phyloP scores from a whole-genome alignment of 371 early-diverging fungal genomes.

The Syncephalis plumigaleata region DNA sequence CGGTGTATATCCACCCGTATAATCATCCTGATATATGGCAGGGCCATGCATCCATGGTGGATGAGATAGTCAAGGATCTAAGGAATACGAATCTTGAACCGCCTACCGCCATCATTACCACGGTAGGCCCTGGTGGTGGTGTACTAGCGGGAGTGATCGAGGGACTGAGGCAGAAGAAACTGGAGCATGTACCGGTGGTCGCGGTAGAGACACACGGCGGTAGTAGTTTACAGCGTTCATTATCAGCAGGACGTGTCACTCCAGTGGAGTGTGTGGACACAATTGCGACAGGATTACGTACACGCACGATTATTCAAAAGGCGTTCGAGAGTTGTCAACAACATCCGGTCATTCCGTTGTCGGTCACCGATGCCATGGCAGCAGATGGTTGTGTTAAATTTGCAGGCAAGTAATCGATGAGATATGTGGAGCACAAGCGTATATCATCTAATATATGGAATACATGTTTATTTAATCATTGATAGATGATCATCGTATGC shows the following conservation, averaged over 20 bases:
- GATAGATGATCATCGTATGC: constrained; percentile 1
- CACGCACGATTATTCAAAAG: not conserved
- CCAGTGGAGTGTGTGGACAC: not conserved
- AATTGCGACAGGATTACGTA: not conserved
- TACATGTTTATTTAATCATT: not conserved
- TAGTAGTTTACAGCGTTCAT: not conserved
- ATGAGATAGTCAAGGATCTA: not conserved
- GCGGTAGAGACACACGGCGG: not conserved
- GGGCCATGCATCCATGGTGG: not conserved
- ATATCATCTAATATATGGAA: not conserved
- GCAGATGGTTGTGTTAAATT: constrained; percentile 1
- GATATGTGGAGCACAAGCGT: too few species aligned
- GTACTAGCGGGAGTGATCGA: not conserved
- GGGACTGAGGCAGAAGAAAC: not conserved
- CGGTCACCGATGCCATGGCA: constrained; percentile 1
- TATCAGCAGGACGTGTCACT: not conserved
- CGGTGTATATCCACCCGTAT: not conserved
- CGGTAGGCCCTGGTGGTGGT: not conserved
- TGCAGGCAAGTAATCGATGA: not conserved
- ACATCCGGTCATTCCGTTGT: not conserved
- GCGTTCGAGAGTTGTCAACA: not conserved
- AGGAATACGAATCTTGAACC: not conserved
- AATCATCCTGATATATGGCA: constrained; percentile 1
- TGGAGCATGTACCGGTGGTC: not conserved
- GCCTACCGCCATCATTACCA: not conserved